These are phyloP conservation scores for Angomonas ambiguus DNA, from an alignment of 208 protist species.

Conservation along the genomic window DNA sequence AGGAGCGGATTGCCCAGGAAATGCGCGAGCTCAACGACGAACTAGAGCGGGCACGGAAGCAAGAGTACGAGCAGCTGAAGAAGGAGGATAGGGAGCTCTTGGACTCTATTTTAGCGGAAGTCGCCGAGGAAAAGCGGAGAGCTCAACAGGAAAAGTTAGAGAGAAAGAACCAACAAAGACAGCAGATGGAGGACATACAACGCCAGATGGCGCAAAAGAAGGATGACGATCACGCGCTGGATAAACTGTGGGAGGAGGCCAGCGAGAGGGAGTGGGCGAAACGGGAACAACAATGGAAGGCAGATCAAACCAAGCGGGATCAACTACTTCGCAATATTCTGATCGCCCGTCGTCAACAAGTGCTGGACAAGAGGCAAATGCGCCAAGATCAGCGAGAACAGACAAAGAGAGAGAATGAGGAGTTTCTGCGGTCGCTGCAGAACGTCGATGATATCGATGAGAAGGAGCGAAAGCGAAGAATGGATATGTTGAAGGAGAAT, in stretches of 20 bases:
- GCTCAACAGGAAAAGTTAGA: slow-evolving; percentile 33
- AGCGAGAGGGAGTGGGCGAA: slow-evolving; percentile 78
- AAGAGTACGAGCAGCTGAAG: slow-evolving; percentile 69
- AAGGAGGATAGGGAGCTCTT: slow-evolving; percentile 66
- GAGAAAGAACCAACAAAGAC: slow-evolving; percentile 21
- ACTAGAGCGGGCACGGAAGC: slow-evolving; percentile 51
- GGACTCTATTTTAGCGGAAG: slow-evolving; percentile 47
- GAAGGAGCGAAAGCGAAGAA: slow-evolving; percentile 38
- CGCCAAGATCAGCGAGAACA: slow-evolving; percentile 29
- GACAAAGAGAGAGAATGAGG: slow-evolving; percentile 39
- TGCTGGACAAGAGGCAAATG: slow-evolving; percentile 60
- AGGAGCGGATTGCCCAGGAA: slow-evolving; percentile 43
- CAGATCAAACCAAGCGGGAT: slow-evolving; percentile 57
- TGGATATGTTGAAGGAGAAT: slow-evolving; percentile 44
- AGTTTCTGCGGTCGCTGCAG: slow-evolving; percentile 35
- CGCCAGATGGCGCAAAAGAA: slow-evolving; percentile 46
- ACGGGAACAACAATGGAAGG: slow-evolving; percentile 67
- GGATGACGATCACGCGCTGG: slow-evolving; percentile 43
- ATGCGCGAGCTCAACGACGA: slow-evolving; percentile 71
- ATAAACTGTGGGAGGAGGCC: slow-evolving; percentile 78
- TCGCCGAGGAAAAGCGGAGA: slow-evolving; percentile 46
- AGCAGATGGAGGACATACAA: slow-evolving; percentile 48
- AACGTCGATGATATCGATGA: slow-evolving; percentile 35
- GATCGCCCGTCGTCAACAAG: slow-evolving; percentile 70
- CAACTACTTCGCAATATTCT: slow-evolving; percentile 63